A percentile compares a stretch with the other conserved stretches of the same genome.
Evolutionary conservation across 164 flowering plant species (phyloP).

Genomic region (Vitis riparia): DNA sequence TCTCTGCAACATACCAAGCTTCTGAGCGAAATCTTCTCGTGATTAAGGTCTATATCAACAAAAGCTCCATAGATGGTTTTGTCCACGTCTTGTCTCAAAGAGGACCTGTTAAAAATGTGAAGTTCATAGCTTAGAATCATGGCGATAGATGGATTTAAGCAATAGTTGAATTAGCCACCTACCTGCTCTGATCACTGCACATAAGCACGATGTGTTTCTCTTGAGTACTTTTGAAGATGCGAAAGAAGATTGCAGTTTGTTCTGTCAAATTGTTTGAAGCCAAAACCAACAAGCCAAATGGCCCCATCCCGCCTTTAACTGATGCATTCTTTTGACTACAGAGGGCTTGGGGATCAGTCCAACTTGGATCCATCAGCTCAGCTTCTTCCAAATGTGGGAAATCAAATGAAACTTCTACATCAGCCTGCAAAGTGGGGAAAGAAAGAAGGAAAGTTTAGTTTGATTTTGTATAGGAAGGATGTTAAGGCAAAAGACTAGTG

Average conservation of each 20-base stretch:
- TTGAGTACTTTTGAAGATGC: constrained; percentile 23
- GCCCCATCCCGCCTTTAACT: constrained; percentile 22
- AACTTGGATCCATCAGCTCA: constrained; percentile 18
- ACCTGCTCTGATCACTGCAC: constrained; percentile 56
- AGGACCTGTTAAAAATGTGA: constrained; percentile 36
- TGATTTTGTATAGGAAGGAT: too few relatives aligned
- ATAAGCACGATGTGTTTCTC: constrained; percentile 30
- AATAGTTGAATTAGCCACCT: not conserved
- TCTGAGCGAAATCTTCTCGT: constrained; percentile 38
- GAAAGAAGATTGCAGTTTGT: constrained; percentile 40
- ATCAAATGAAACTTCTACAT: constrained; percentile 39
- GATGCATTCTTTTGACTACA: constrained; percentile 29
- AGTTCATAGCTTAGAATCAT: not conserved
- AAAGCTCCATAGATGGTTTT: constrained; percentile 54
- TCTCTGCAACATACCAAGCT: constrained; percentile 39
- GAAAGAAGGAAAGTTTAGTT: not conserved
- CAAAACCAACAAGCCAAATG: constrained; percentile 39
- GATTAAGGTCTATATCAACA: constrained; percentile 33
- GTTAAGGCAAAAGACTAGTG: too few relatives aligned
- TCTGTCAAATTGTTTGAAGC: constrained; percentile 34
- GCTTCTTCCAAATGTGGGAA: constrained; percentile 19
- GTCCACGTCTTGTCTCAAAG: constrained; percentile 29
- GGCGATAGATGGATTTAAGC: not conserved
- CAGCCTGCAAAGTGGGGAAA: constrained; percentile 26
- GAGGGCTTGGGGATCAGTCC: constrained; percentile 28